phyloP scores from a whole-genome alignment of 208 protist genomes.

The Leishmania major region DNA sequence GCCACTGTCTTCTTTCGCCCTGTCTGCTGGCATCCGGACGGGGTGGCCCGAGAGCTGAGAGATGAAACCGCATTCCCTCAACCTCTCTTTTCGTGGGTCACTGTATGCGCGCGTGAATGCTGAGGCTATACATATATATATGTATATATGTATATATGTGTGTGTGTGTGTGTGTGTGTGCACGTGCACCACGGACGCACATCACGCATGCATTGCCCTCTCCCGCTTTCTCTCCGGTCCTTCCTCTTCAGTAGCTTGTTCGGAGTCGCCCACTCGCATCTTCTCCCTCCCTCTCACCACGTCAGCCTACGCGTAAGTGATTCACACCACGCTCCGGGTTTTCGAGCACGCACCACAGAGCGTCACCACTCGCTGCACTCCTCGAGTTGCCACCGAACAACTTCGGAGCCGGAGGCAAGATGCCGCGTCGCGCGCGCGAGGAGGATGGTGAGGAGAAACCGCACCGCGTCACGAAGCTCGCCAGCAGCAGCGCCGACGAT shows the following conservation, averaged over 20 bases:
- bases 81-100: background rate
- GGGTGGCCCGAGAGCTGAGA: background rate
- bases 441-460: slow-evolving; percentile 34
- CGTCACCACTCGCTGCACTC: background rate
- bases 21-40: background rate
- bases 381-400: background rate
- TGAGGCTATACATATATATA: too few species aligned
- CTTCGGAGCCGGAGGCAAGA: background rate
- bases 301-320: background rate
- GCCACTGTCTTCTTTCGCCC: background rate
- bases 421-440: slow-evolving; percentile 34
- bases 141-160: too few species aligned
- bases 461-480: slow-evolving; percentile 27
- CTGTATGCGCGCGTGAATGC: background rate
- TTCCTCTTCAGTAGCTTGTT: background rate
- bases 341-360: background rate
- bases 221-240: background rate
- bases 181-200: background rate
- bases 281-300: background rate
- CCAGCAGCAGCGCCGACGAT: slow-evolving; percentile 40
- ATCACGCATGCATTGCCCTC: background rate
- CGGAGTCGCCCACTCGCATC: background rate
- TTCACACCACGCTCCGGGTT: background rate
- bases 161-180: background rate
- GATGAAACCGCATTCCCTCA: background rate